phyloP scores from a whole-genome alignment of 2,329 filamentous ascomycete species.

The Aspergillus spinulosporus region DNA sequence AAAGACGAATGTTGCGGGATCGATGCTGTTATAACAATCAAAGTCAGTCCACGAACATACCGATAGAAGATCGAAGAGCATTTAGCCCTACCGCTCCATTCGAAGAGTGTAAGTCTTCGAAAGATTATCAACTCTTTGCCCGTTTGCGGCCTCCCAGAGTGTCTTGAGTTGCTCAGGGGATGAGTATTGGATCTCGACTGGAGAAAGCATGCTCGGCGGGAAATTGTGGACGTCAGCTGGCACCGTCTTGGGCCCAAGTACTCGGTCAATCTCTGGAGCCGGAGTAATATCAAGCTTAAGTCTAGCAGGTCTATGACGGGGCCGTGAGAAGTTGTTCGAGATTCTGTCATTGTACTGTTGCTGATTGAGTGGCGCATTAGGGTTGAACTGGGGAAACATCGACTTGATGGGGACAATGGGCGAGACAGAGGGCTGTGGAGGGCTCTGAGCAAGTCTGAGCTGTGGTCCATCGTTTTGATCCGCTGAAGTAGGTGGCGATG shows the following conservation, averaged over 20 bases:
- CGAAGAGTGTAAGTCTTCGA: constrained; percentile 42
- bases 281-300: constrained; percentile 31
- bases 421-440: constrained; percentile 22
- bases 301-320: constrained; percentile 27
- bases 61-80: background rate
- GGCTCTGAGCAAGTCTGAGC: background rate
- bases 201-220: constrained; percentile 37
- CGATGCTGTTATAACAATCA: constrained; percentile 30
- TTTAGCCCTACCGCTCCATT: constrained; percentile 40
- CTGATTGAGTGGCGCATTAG: constrained; percentile 36
- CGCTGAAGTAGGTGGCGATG: background rate
- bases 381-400: constrained; percentile 49
- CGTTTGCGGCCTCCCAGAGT: constrained; percentile 50
- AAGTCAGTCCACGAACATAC: constrained; percentile 19
- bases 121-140: constrained; percentile 37
- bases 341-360: constrained; percentile 40
- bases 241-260: constrained; percentile 43
- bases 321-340: constrained; percentile 18
- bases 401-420: constrained; percentile 48
- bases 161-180: constrained; percentile 41
- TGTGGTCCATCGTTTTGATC: background rate
- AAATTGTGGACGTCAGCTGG: constrained; percentile 47
- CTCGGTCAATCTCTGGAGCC: constrained; percentile 37
- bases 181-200: constrained; percentile 40
- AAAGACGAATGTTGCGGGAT: constrained; percentile 46